phyloP scores from a whole-genome alignment of 208 protist species.

The Trypanosoma platydactyli region DNA sequence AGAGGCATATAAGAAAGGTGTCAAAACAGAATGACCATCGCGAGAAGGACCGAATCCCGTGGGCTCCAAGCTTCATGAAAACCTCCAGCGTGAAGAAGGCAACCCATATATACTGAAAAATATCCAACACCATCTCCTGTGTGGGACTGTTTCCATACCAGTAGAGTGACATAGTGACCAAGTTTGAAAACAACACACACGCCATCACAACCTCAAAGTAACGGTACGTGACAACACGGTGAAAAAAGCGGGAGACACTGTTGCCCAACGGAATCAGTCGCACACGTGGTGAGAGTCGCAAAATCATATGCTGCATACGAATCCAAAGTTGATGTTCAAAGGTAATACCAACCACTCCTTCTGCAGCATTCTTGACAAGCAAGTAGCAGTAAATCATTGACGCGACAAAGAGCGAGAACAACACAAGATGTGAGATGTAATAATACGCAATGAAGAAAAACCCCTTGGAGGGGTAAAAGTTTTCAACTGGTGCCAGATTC shows the following conservation, averaged over 20 bases:
- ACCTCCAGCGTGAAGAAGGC: slow-evolving; percentile 88
- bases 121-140: slow-evolving; percentile 49
- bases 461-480: slow-evolving; percentile 70
- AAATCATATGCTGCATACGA: slow-evolving; percentile 75
- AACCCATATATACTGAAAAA: slow-evolving; percentile 86
- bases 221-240: slow-evolving; percentile 47
- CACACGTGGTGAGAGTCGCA: slow-evolving; percentile 54
- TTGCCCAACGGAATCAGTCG: slow-evolving; percentile 64
- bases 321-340: slow-evolving; percentile 81
- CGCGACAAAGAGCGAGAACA: slow-evolving; percentile 90
- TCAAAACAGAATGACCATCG: slow-evolving; percentile 86
- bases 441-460: slow-evolving; percentile 92
- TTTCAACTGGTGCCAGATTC: slow-evolving; percentile 37
- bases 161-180: slow-evolving; percentile 86
- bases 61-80: slow-evolving; percentile 66
- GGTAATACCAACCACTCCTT: slow-evolving; percentile 59
- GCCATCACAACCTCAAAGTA: slow-evolving; percentile 75
- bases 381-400: slow-evolving; percentile 90
- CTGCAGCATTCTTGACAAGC: slow-evolving; percentile 57
- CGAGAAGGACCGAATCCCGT: slow-evolving; percentile 79
- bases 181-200: slow-evolving; percentile 71
- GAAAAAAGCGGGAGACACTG: slow-evolving; percentile 49
- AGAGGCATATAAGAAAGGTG: slow-evolving; percentile 69
- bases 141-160: slow-evolving; percentile 69
- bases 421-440: slow-evolving; percentile 86